Conservation (phyloP, 306 rosid genomes). For the Pachyrhizus erosus region DNA sequence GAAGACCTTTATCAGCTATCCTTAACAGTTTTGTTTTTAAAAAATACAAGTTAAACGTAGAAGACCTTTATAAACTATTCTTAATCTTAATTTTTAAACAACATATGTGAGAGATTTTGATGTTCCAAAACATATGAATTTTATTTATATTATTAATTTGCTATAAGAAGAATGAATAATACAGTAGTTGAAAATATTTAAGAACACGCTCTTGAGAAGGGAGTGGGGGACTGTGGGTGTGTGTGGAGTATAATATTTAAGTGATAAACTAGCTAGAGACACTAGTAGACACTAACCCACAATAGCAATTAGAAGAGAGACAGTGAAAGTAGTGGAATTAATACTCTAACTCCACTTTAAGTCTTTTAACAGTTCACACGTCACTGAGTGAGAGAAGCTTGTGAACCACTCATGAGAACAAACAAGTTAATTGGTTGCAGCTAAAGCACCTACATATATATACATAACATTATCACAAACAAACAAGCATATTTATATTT, state of each 20-base stretch:
- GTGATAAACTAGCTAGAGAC: slow-evolving; percentile 6
- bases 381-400: slow-evolving; percentile 54
- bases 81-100: too few relatives aligned
- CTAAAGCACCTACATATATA: slow-evolving; percentile 31
- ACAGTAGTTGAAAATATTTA: background rate
- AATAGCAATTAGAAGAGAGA: slow-evolving; percentile 11
- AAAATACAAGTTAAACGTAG: too few relatives aligned
- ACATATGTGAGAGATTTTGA: too few relatives aligned
- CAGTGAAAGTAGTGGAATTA: slow-evolving; percentile 47
- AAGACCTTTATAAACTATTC: too few relatives aligned
- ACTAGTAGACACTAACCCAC: background rate
- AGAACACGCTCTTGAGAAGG: slow-evolving; percentile 2
- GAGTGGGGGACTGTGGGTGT: background rate
- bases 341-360: slow-evolving; percentile 57
- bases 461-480: background rate
- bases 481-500: background rate
- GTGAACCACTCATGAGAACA: slow-evolving; percentile 57
- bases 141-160: background rate
- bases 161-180: background rate
- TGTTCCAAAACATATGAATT: background rate
- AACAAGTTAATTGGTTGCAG: slow-evolving; percentile 40
- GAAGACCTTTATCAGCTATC: too few relatives aligned
- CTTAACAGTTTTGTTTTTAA: too few relatives aligned
- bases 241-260: background rate
- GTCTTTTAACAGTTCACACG: slow-evolving; percentile 49